Conservation (phyloP, 495 filamentous ascomycete genomes). For the Pyrenula aspistea region DNA sequence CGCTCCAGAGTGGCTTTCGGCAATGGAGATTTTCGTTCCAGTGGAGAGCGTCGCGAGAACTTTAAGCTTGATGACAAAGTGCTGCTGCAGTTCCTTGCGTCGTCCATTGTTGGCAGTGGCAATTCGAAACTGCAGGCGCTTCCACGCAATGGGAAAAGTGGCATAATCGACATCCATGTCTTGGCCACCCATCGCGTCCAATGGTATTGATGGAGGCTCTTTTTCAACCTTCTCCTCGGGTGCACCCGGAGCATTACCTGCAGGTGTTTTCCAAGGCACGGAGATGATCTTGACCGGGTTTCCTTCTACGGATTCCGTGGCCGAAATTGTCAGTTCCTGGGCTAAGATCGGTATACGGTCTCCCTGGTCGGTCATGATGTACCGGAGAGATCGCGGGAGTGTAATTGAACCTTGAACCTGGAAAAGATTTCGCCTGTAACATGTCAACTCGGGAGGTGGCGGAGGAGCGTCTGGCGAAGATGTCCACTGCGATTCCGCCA, state of each 20-base stretch:
- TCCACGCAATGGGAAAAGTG: conserved; percentile 81
- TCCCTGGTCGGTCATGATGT: conserved; percentile 67
- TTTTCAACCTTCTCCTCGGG: conserved; percentile 49
- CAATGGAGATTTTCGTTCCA: conserved; percentile 53
- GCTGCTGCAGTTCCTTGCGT: conserved; percentile 69
- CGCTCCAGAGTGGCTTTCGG: conserved; percentile 60
- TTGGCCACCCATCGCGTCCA: conserved; percentile 65
- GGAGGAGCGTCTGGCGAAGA: conserved; percentile 49
- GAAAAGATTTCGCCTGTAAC: conserved; percentile 83
- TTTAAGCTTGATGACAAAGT: conserved; percentile 66
- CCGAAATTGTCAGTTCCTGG: conserved; percentile 69
- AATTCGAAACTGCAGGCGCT: conserved; percentile 81
- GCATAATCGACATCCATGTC: conserved; percentile 67
- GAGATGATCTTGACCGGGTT: conserved; percentile 83
- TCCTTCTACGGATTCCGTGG: conserved; percentile 82
- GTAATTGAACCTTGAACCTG: conserved; percentile 79
- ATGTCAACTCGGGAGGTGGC: conserved; percentile 73
- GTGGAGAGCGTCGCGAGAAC: conserved; percentile 61
- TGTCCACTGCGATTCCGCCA: conserved; percentile 71
- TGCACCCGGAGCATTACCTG: conserved; percentile 47
- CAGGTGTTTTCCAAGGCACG: conserved; percentile 84
- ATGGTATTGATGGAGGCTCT: conserved; percentile 52
- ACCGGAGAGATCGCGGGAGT: conserved; percentile 56
- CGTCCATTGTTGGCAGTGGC: conserved; percentile 78
- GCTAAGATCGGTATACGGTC: conserved; percentile 61